These are phyloP conservation scores for Xylaria sp. DNA, from an alignment of 2,329 filamentous ascomycete species.

Conservation along the genomic window DNA sequence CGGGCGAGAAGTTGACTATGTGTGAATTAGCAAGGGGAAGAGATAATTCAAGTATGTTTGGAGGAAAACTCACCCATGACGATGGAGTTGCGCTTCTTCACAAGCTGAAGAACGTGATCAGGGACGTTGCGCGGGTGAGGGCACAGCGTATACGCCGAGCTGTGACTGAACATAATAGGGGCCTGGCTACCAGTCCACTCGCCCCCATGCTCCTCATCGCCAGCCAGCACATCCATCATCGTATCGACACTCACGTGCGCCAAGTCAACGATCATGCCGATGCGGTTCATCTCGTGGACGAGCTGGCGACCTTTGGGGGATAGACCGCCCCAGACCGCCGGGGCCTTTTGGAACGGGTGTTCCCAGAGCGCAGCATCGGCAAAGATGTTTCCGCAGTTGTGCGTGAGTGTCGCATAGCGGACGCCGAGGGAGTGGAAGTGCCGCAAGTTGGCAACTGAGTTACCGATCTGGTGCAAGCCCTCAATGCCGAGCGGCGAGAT, in stretches of 20 bases:
- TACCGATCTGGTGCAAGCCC: conserved; percentile 90
- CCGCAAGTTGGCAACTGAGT: conserved; percentile 70
- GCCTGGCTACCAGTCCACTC: conserved; percentile 68
- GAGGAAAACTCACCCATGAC: conserved; percentile 58
- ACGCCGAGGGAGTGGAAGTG: conserved; percentile 73
- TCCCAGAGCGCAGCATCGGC: conserved; percentile 74
- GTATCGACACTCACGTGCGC: conserved; percentile 72
- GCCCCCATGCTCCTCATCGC: conserved; percentile 34
- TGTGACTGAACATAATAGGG: conserved; percentile 86
- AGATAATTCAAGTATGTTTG: background rate
- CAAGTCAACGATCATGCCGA: conserved; percentile 92
- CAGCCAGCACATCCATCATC: conserved; percentile 75
- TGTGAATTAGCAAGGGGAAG: background rate
- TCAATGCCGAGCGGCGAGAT: conserved; percentile 79
- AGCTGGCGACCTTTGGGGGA: conserved; percentile 63
- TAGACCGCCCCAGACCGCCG: conserved; percentile 65
- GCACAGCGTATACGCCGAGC: conserved; percentile 72
- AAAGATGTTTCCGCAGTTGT: conserved; percentile 89
- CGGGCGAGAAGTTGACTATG: conserved; percentile 71
- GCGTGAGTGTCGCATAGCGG: conserved; percentile 81
- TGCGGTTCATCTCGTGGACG: conserved; percentile 84
- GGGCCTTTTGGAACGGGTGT: conserved; percentile 43
- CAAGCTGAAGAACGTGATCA: conserved; percentile 72
- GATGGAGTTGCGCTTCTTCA: conserved; percentile 66
- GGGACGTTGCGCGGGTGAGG: conserved; percentile 88